Base-by-base conservation (phyloP, 139 green algal species). In the Dunaliella primolecta region DNA sequence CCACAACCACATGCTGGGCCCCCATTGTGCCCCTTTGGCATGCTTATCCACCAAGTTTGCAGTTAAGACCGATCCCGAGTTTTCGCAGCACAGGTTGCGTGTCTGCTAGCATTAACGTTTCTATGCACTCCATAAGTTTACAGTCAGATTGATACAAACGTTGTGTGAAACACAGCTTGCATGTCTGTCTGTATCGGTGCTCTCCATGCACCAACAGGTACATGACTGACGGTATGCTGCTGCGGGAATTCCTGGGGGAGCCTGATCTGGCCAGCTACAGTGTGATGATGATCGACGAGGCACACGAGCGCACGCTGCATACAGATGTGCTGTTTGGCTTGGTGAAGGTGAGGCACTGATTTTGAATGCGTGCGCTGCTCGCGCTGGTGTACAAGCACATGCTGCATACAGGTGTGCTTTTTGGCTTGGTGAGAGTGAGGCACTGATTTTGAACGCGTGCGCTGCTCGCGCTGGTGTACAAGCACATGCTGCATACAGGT, bases 191-290 rank as follows among this genome's bases (percentile, higher is more conserved):
- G n/a, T n/a, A n/a, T n/a, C n/a, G n/a, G n/a, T n/a, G n/a, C n/a
- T n/a, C n/a, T n/a, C n/a, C n/a, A n/a, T n/a, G n/a, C n/a, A n/a
- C n/a, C n/a, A n/a, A 55, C 80, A 84, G 80, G 92, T 99, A 99
- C 94, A 99, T 99, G 96, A 99, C 96, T 20, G 96, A 99, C 84
- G 97, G 97, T 89, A 99, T 99, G 96, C 93, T 99, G 88, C 93
- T 99, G 78, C 83, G 97, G 1, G 97, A 99, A 93, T 98, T 99
- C 81, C 93, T 99, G 56, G 89, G 91, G 0, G 97, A 99, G 87
- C 95, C 96, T 27, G 97, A 99, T 91, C 91, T 99, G 82, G 96
- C 93, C 0, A 91, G 83, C 34, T 99, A 99, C 93, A 94, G 91
- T 82, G 94, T 96, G 32, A 98, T 99, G 94, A 99, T 99, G 91